Percentiles rank a stretch among this genome's conserved stretches.
Conservation (phyloP, 495 filamentous ascomycete genomes). For the Trichoderma reesei region DNA sequence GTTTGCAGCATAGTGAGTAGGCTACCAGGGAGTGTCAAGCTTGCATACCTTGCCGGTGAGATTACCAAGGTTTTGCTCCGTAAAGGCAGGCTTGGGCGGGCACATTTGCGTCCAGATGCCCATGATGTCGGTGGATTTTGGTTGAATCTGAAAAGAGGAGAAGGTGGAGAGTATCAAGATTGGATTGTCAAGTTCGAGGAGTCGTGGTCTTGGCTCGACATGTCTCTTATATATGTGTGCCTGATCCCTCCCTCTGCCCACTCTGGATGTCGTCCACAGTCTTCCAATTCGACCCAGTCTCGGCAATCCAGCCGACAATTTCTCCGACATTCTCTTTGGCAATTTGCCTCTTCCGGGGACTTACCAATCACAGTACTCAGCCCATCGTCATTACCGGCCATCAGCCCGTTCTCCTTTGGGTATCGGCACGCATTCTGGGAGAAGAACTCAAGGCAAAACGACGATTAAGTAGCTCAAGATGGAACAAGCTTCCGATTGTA, state of each 20-base stretch:
- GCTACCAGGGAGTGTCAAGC: no score
- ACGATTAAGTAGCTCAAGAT: background rate
- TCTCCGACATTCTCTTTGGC: background rate
- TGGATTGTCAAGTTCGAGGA: background rate
- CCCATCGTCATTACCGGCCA: background rate
- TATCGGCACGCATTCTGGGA: background rate
- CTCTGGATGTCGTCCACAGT: no score
- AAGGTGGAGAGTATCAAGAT: background rate
- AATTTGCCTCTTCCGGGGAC: background rate
- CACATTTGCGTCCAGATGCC: conserved; percentile 7
- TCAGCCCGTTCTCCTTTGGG: background rate
- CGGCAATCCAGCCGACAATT: background rate
- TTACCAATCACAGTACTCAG: background rate
- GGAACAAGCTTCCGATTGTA: background rate
- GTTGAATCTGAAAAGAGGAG: background rate
- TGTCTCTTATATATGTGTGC: background rate
- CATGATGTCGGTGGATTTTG: background rate
- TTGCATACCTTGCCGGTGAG: background rate
- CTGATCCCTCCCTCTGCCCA: background rate
- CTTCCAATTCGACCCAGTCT: background rate
- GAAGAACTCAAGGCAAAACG: no score
- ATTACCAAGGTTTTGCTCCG: conserved; percentile 7
- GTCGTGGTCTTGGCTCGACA: background rate
- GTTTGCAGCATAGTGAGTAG: background rate
- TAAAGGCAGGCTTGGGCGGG: conserved; percentile 5